phyloP scores from a whole-genome alignment of 163 green algal genomes.

The Coccomyxa subellipsoidea region DNA sequence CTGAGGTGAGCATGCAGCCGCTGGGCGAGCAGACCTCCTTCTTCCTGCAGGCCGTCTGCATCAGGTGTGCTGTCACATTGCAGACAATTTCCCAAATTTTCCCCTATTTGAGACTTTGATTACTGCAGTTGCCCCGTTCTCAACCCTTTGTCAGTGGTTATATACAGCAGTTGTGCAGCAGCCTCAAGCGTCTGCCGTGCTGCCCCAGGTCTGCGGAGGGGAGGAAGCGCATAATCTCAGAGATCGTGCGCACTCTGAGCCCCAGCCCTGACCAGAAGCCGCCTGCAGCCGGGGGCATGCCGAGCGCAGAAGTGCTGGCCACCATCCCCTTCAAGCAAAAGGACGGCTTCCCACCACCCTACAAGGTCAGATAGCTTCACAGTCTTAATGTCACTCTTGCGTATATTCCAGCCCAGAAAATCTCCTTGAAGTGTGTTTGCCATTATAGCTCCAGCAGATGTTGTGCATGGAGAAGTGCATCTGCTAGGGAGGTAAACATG shows the following conservation, averaged over 20 bases:
- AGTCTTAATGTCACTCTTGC: too few relatives aligned
- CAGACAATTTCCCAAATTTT: too few relatives aligned
- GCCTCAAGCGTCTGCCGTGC: neutral
- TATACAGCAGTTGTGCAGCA: too few relatives aligned
- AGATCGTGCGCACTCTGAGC: constrained; percentile 8
- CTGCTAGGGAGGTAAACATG: too few relatives aligned
- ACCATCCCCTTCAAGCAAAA: constrained; percentile 27
- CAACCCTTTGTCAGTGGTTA: too few relatives aligned
- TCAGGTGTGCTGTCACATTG: constrained; percentile 39
- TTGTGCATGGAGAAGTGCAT: too few relatives aligned
- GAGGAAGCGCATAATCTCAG: constrained; percentile 65
- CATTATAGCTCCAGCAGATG: too few relatives aligned
- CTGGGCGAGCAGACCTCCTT: constrained; percentile 40
- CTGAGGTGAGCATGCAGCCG: constrained; percentile 12
- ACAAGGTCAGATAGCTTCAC: constrained; percentile 31
- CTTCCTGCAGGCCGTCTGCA: constrained; percentile 81
- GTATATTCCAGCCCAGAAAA: too few relatives aligned
- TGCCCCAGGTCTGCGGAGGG: constrained; percentile 68
- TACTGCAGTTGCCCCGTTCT: too few relatives aligned
- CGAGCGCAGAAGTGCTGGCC: neutral
- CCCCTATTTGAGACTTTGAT: too few relatives aligned
- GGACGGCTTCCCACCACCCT: constrained; percentile 35
- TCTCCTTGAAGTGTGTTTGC: too few relatives aligned
- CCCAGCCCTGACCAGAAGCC: neutral
- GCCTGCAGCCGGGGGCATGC: neutral